These are phyloP conservation scores for Pyrenula massariospora DNA, from an alignment of 495 filamentous ascomycete species.

Conservation along the genomic window DNA sequence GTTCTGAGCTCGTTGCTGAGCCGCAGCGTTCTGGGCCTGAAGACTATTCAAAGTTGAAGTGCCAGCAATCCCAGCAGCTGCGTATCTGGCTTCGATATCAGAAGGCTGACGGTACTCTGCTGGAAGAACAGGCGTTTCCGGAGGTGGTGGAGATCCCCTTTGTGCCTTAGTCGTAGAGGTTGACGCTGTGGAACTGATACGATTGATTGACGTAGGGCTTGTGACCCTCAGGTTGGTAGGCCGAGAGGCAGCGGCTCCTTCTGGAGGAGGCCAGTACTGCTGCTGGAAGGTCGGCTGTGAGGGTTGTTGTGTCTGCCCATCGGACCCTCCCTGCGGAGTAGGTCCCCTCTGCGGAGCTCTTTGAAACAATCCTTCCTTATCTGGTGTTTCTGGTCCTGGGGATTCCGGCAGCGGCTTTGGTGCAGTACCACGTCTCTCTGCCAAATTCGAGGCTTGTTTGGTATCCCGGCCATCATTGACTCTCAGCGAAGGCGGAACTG, in stretches of 20 bases:
- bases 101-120: conserved; percentile 56
- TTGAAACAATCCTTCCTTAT: conserved; percentile 60
- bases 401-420: conserved; percentile 74
- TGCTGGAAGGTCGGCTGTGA: conserved; percentile 48
- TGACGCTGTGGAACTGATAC: conserved; percentile 77
- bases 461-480: conserved; percentile 33
- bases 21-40: conserved; percentile 74
- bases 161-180: conserved; percentile 87
- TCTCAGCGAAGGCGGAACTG: conserved; percentile 34
- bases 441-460: conserved; percentile 39
- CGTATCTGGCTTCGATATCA: conserved; percentile 81
- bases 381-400: conserved; percentile 55
- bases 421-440: conserved; percentile 59
- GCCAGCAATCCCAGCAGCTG: conserved; percentile 77
- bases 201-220: conserved; percentile 49
- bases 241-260: conserved; percentile 13
- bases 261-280: conserved; percentile 55
- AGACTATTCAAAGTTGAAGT: conserved; percentile 67
- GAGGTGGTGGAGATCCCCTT: conserved; percentile 86
- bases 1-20: conserved; percentile 61
- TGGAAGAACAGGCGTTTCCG: conserved; percentile 82
- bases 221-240: conserved; percentile 23
- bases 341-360: conserved; percentile 29
- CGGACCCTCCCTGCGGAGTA: conserved; percentile 6
- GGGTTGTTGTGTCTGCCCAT: conserved; percentile 1